Base-by-base conservation (phyloP, 2,329 filamentous ascomycete genomes). In the Atkinsonella hypoxylon region DNA sequence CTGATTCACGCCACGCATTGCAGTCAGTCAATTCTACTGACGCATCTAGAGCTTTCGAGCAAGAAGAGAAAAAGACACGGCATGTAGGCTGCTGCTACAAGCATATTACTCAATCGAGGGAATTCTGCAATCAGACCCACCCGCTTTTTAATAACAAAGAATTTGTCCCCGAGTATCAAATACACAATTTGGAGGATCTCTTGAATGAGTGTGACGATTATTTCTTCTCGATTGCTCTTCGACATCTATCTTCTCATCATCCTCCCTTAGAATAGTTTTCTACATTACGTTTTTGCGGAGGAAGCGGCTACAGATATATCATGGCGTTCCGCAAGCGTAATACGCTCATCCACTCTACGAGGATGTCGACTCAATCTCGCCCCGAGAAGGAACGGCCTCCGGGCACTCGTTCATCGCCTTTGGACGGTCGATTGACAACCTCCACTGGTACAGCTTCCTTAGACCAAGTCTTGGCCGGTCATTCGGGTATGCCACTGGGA, bases 401-500 rank as follows among this genome's bases (percentile, higher is more conserved):
- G 0, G 78, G 77, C 18, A 76, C 89, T 20, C 82, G 91, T 47
- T 88, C 91, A 15, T 98, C 93, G 12, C 88, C 90, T 45, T 72
- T 95, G 32, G 90, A 95, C 63, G 91, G 91, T 51, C 83, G 89
- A 45, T 76, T 82, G 38, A 95, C 88, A 8, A 97, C 87, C 2
- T 98, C 93, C 0, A 97, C 93, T 0, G 93, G 93, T 20, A 91
- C 89, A 0, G 76, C 81, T 3, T 95, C 89, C 17, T 72, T 98
- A 40, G 93, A 98, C 62, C 80, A 81, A 53, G 74, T 95, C 17
- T 74, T 98, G 1, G 89, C 89, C 40, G 89, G 91, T 0, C 91
- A 97, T 69, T 79, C 83, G 4, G 93, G 93, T 0, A 73, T 97
- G 4, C 81, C 87, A 0, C 74, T 97, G 7, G 93, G 93, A 0